Base-by-base conservation (phyloP, 371 early-diverging fungal genomes). In the Phascolomyces articulosus region DNA sequence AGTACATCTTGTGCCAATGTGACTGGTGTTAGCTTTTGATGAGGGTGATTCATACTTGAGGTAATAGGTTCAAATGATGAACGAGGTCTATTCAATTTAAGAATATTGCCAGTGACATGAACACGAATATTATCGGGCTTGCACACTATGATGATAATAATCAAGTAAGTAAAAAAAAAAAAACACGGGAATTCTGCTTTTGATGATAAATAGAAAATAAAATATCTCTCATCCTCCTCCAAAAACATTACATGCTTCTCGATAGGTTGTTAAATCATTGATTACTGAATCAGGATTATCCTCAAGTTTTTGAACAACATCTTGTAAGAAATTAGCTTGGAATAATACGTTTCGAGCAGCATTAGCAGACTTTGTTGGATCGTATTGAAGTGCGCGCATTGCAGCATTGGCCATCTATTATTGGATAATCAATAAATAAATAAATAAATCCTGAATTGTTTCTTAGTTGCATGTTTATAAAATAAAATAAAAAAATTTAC, bases 91-190 rank as follows among this genome's bases (percentile, higher is more conserved):
- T 72, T 60, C 2, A 87, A 70, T 40, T 78, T 80, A 49, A 86
- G 60, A 44, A 90, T 82, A 66, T 88, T 71, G 57, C 89, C 87
- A 20, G 78, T 76, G 20, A 90, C 85, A 69, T 90, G 89, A 21
- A 90, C 68, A 41, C 86, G 80, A 51, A 87, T 72, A 61, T 88
- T 87, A 55, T 80, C 70, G 8, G 90, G 86, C 13, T 69, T 61
- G 40, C 83, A 82, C 57, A 89, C 87, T 85, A 63, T 34, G 11
- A 34, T 34, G 11, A 34, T 34, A 9, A 6, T 34, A 34, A 34
- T 34, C 34, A 34, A 34, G 2, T 6, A 31, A 34, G 0, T 34
- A 34, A 11, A 40, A 31, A 54, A 16, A 59, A 44, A 11, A 13
- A 23, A 24, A 27, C 2, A 24, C 27, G 15, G 31, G 10, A 31